A percentile compares a stretch with the other conserved stretches of the same genome.
Conservation (phyloP, 148 eudicot genomes). For the Pouteria glomerata region DNA sequence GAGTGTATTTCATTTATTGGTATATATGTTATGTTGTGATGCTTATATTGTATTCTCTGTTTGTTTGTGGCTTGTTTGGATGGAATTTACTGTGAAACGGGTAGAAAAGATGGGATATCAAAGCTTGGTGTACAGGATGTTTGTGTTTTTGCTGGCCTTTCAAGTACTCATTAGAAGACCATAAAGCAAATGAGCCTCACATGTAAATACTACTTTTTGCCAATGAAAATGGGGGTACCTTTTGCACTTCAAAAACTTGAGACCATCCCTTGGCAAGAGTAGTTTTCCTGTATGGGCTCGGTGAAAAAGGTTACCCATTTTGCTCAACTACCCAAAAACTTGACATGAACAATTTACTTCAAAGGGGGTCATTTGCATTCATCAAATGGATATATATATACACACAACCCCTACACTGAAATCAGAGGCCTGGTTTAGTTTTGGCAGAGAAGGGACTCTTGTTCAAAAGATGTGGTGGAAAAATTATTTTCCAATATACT, state of each 20-base stretch:
- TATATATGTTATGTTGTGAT: background rate
- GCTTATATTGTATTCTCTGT: background rate
- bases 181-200: background rate
- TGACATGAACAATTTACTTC: background rate
- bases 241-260: background rate
- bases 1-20: background rate
- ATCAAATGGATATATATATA: background rate
- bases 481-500: too few species aligned
- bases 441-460: too few species aligned
- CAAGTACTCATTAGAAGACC: constrained; percentile 32
- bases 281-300: background rate
- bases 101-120: constrained; percentile 18
- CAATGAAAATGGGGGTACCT: background rate
- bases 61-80: background rate
- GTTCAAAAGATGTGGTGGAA: too few species aligned
- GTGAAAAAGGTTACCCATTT: background rate
- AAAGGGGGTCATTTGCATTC: background rate
- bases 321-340: background rate
- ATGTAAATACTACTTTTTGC: constrained; percentile 15
- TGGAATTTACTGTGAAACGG: constrained; percentile 18
- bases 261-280: background rate
- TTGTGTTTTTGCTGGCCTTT: constrained; percentile 37
- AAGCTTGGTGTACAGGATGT: constrained; percentile 37
- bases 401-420: too few species aligned
- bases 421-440: too few species aligned